phyloP scores from a whole-genome alignment of 306 rosid species.

The Trifolium dubium region DNA sequence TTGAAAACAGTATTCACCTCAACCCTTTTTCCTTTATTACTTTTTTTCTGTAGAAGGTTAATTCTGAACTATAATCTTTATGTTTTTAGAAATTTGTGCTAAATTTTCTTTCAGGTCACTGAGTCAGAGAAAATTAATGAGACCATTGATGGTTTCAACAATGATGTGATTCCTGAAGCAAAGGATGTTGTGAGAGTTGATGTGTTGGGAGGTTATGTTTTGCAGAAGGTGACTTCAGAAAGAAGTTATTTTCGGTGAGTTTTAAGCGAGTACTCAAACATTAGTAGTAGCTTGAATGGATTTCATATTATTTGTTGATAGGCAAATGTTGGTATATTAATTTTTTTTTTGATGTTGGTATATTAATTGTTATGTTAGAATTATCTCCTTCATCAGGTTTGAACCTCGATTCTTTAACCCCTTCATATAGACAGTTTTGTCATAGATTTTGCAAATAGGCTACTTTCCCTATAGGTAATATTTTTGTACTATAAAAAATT shows the following conservation, averaged over 20 bases:
- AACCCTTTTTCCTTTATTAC: not conserved
- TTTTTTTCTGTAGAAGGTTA: not conserved
- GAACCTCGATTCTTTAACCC: not conserved
- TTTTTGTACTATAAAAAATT: not conserved
- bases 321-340: not conserved
- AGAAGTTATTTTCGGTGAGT: constrained; percentile 95
- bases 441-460: not conserved
- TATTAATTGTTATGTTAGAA: not conserved
- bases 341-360: too few relatives aligned
- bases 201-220: constrained; percentile 87
- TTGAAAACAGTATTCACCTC: constrained; percentile 70
- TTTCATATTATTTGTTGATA: not conserved
- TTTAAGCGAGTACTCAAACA: constrained; percentile 17
- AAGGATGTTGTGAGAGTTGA: constrained; percentile 77
- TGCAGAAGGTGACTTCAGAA: constrained; percentile 86
- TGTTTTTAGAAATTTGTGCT: constrained; percentile 31
- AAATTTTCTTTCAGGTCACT: constrained; percentile 59
- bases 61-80: constrained; percentile 25
- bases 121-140: constrained; percentile 50
- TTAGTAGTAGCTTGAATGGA: not conserved
- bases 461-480: not conserved
- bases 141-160: constrained; percentile 54
- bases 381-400: not conserved
- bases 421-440: not conserved
- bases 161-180: constrained; percentile 65